Evolutionary conservation across 2,329 filamentous ascomycete genomes (phyloP).

Genomic region (Cordyceps farinosa): DNA sequence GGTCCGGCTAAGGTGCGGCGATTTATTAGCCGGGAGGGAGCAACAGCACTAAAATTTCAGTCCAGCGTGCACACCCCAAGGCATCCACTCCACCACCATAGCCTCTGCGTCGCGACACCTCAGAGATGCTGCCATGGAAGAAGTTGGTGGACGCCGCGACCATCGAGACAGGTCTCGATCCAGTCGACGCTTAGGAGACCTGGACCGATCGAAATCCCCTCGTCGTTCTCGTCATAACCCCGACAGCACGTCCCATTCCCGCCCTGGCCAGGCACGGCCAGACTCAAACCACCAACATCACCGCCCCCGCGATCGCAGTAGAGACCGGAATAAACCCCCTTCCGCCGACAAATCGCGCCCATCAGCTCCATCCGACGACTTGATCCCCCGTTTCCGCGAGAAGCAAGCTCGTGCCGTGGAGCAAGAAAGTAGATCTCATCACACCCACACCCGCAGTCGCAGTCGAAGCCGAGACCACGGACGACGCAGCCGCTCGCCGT

Average conservation of each 20-base stretch:
- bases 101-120: slow-evolving; percentile 31
- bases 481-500: slow-evolving; percentile 32
- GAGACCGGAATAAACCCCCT: slow-evolving; percentile 30
- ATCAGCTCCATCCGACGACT: slow-evolving; percentile 32
- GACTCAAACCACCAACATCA: slow-evolving; percentile 35
- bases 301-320: slow-evolving; percentile 37
- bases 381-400: slow-evolving; percentile 38
- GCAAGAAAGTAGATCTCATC: slow-evolving; percentile 31
- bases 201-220: slow-evolving; percentile 32
- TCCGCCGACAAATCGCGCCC: slow-evolving; percentile 28
- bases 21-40: slow-evolving; percentile 28
- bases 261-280: slow-evolving; percentile 31
- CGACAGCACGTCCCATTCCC: slow-evolving; percentile 30
- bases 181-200: slow-evolving; percentile 33
- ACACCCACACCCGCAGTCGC: slow-evolving; percentile 32
- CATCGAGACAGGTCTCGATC: slow-evolving; percentile 35
- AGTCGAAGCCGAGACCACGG: slow-evolving; percentile 34
- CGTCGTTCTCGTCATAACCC: slow-evolving; percentile 31
- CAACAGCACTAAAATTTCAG: slow-evolving; percentile 37
- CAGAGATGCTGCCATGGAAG: slow-evolving; percentile 41
- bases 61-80: slow-evolving; percentile 26
- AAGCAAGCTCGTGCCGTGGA: slow-evolving; percentile 30
- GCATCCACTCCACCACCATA: slow-evolving; percentile 26
- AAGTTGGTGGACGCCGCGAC: slow-evolving; percentile 36
- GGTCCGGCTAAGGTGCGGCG: slow-evolving; percentile 38